phyloP scores from a whole-genome alignment of 768 basidiomycete species.

The Dacryopinax spathularia region DNA sequence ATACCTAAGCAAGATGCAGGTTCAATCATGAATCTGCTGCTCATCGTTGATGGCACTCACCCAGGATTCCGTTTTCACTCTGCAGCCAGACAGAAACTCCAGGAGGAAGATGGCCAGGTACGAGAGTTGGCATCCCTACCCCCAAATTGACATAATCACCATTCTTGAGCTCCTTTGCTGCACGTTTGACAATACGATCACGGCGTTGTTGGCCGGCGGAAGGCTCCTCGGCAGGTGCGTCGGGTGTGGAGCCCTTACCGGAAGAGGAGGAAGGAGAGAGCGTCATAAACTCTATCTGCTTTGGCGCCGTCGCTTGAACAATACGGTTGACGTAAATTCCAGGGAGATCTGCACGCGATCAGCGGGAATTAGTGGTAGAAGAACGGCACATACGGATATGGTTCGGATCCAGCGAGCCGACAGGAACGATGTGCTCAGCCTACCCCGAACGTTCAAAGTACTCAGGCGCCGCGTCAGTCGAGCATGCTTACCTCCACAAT shows the following conservation, averaged over 20 bases:
- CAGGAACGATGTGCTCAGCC: constrained; percentile 82
- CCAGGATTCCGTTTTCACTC: constrained; percentile 81
- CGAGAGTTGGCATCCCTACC: constrained; percentile 83
- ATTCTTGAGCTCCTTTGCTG: constrained; percentile 77
- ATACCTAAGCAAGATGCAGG: constrained; percentile 13
- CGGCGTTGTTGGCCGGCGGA: constrained; percentile 24
- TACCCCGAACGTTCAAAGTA: constrained; percentile 18
- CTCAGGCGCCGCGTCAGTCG: neutral
- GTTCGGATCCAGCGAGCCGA: constrained; percentile 67
- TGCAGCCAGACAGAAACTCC: constrained; percentile 77
- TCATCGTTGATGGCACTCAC: constrained; percentile 39
- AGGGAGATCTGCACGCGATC: constrained; percentile 35
- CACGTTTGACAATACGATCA: constrained; percentile 63
- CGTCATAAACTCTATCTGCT: constrained; percentile 62
- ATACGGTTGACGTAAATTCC: constrained; percentile 84
- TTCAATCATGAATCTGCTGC: neutral
- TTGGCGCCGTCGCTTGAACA: constrained; percentile 59
- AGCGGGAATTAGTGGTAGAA: constrained; percentile 14
- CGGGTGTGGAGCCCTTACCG: neutral
- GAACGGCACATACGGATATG: constrained; percentile 36
- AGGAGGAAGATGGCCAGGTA: constrained; percentile 60
- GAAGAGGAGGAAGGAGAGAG: constrained; percentile 34
- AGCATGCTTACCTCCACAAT: constrained; percentile 56
- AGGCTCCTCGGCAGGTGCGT: neutral
- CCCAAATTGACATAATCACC: constrained; percentile 82